These are phyloP conservation scores for Rhizopogon sp. DNA, from an alignment of 768 basidiomycete genomes.

Conservation along the genomic window DNA sequence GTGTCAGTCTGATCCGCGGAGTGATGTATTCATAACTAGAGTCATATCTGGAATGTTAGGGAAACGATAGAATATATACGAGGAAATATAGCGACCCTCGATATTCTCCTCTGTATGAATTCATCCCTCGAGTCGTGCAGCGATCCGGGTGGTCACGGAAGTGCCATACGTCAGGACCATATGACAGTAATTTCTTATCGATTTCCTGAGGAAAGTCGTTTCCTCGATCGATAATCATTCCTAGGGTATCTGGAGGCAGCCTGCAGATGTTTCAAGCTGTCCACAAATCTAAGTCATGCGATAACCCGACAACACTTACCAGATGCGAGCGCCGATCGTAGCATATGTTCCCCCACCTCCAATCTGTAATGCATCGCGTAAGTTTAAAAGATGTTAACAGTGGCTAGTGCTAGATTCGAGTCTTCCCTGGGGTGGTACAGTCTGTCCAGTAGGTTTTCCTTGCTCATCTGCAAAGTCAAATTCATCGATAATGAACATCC, in stretches of 20 bases:
- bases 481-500: conserved; percentile 89
- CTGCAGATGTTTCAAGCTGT: conserved; percentile 28
- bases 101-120: conserved; percentile 68
- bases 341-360: conserved; percentile 89
- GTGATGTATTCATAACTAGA: conserved; percentile 76
- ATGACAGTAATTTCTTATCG: conserved; percentile 48
- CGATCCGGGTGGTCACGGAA: conserved; percentile 55
- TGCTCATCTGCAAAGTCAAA: conserved; percentile 58
- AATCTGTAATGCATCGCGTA: conserved; percentile 42
- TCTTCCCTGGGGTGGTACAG: conserved; percentile 47
- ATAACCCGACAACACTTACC: conserved; percentile 34
- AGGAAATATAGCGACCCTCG: conserved; percentile 45
- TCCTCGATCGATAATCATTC: conserved; percentile 85
- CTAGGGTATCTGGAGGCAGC: conserved; percentile 59
- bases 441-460: conserved; percentile 45
- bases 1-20: conserved; percentile 63
- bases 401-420: not conserved
- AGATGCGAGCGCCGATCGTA: conserved; percentile 75
- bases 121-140: conserved; percentile 69
- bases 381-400: conserved; percentile 1
- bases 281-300: not conserved
- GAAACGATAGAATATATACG: conserved; percentile 1
- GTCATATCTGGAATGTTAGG: not conserved
- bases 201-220: conserved; percentile 64
- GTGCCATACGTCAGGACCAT: conserved; percentile 74